Evolutionary conservation across 2,329 filamentous ascomycete species (phyloP).

Genomic region (Pseudogymnoascus sp.): DNA sequence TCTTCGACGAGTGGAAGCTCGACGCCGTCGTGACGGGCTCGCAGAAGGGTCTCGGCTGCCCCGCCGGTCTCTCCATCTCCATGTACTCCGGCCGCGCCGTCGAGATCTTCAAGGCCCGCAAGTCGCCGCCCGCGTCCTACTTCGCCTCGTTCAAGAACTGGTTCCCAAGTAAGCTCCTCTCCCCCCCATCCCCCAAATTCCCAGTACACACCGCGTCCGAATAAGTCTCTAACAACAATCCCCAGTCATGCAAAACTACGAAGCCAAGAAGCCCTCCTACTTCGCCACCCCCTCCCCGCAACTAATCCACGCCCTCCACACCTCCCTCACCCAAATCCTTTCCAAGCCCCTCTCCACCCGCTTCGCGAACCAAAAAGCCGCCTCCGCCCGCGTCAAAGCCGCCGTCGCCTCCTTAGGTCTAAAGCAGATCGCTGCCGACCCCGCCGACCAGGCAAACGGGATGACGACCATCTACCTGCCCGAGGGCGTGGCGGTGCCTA

Average conservation of each 20-base stretch:
- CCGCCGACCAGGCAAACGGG: slow-evolving; percentile 86
- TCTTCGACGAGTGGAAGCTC: slow-evolving; percentile 88
- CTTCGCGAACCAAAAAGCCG: slow-evolving; percentile 70
- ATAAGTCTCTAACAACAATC: neutral
- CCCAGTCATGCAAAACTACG: slow-evolving; percentile 95
- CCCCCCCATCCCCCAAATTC: neutral
- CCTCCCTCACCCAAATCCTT: slow-evolving; percentile 76
- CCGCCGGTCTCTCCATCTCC: slow-evolving; percentile 85
- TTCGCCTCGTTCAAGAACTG: slow-evolving; percentile 97
- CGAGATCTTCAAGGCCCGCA: slow-evolving; percentile 67
- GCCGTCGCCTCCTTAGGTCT: slow-evolving; percentile 71
- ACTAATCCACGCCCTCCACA: slow-evolving; percentile 86
- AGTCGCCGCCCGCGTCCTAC: slow-evolving; percentile 76
- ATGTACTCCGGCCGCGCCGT: slow-evolving; percentile 89
- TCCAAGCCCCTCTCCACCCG: slow-evolving; percentile 70
- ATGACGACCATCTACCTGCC: slow-evolving; percentile 98
- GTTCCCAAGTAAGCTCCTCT: slow-evolving; percentile 61
- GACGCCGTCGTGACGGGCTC: slow-evolving; percentile 90
- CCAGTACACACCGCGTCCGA: neutral
- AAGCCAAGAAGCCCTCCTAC: slow-evolving; percentile 94
- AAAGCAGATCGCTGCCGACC: slow-evolving; percentile 74
- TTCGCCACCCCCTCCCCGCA: slow-evolving; percentile 96
- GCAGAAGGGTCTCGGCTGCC: slow-evolving; percentile 94
- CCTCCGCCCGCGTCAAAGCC: slow-evolving; percentile 80
- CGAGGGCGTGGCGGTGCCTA: slow-evolving; percentile 68